Conservation (phyloP, 2,329 filamentous ascomycete species). For the Epichloe elymi region DNA sequence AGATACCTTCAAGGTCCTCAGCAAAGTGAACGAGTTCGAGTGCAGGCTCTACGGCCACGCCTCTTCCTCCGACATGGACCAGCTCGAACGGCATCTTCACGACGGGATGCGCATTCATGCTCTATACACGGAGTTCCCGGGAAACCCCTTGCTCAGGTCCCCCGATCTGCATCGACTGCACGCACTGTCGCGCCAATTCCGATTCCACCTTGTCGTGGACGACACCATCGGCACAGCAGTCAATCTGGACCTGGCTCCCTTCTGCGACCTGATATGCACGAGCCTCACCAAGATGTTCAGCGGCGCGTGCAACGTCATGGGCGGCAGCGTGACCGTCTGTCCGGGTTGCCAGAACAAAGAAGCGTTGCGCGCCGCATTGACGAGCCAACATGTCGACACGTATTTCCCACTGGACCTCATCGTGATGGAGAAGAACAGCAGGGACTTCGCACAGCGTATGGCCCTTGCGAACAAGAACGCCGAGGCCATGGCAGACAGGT, state of each 20-base stretch:
- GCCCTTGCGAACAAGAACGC: conserved; percentile 14
- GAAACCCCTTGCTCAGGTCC: conserved; percentile 19
- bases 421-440: conserved; percentile 26
- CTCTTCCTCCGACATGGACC: conserved; percentile 25
- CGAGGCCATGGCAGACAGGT: conserved; percentile 14
- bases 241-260: conserved; percentile 31
- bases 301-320: conserved; percentile 41
- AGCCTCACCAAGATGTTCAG: conserved; percentile 42
- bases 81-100: conserved; percentile 24
- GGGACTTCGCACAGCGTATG: conserved; percentile 22
- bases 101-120: conserved; percentile 27
- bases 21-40: conserved; percentile 13
- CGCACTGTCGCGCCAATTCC: conserved; percentile 20
- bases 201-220: conserved; percentile 29
- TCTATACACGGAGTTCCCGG: conserved; percentile 31
- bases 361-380: conserved; percentile 14
- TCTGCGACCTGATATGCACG: conserved; percentile 35
- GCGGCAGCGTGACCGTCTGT: conserved; percentile 31
- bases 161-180: conserved; percentile 16
- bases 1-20: conserved; percentile 18
- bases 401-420: conserved; percentile 14
- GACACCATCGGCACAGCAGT: conserved; percentile 32
- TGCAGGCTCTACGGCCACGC: conserved; percentile 31
- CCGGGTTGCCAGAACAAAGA: conserved; percentile 24
- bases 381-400: conserved; percentile 10